Evolutionary conservation across 164 flowering plant genomes (phyloP).

Genomic region (Magnolia officinalis): DNA sequence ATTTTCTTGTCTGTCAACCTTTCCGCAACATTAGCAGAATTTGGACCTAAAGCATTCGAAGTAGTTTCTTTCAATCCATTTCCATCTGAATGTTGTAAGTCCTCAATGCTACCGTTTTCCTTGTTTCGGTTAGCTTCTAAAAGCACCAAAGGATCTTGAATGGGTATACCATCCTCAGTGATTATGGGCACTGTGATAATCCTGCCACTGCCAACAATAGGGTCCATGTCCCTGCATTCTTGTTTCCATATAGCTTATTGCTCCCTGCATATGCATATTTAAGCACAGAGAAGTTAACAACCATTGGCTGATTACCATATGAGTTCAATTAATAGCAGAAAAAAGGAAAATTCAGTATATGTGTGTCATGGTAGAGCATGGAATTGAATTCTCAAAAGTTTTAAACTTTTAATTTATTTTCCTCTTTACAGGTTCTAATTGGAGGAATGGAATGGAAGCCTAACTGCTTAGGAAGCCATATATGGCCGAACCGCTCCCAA

Average conservation of each 20-base stretch:
- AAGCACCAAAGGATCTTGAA: slow-evolving; percentile 77
- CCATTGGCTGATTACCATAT: not conserved
- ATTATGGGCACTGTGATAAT: slow-evolving; percentile 88
- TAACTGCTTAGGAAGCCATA: no score
- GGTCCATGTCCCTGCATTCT: slow-evolving; percentile 71
- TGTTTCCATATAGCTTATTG: slow-evolving; percentile 81
- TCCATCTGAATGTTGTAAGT: slow-evolving; percentile 10
- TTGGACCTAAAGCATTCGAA: slow-evolving; percentile 16
- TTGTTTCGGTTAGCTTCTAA: slow-evolving; percentile 50
- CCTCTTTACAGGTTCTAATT: no score
- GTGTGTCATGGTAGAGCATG: no score
- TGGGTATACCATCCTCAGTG: slow-evolving; percentile 81
- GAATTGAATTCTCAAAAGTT: no score
- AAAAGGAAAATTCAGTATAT: not conserved
- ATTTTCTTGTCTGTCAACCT: slow-evolving; percentile 53
- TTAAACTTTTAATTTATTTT: no score
- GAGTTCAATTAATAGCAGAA: not conserved
- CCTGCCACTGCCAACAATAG: slow-evolving; percentile 86
- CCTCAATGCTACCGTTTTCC: slow-evolving; percentile 19
- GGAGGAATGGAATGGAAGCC: no score
- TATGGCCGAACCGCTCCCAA: no score
- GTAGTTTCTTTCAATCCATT: slow-evolving; percentile 9
- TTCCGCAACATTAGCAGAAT: slow-evolving; percentile 22
- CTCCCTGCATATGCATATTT: slow-evolving; percentile 34
- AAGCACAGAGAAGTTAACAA: slow-evolving; percentile 3